phyloP scores from a whole-genome alignment of 164 flowering plant species.

The Aristolochia contorta region DNA sequence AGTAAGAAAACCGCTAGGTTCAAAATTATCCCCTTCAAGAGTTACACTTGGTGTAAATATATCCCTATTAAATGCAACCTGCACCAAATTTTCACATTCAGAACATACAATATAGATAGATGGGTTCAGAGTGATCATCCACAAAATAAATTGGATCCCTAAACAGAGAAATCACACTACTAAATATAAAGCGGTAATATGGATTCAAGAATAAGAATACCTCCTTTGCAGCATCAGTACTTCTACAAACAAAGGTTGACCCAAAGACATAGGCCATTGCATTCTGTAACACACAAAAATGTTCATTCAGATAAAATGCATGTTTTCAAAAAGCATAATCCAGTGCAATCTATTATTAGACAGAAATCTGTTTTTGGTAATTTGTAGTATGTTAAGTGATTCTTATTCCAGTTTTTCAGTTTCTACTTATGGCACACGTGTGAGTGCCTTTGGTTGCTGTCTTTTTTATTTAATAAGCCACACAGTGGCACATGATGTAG shows the following conservation, averaged over 20 bases:
- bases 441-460: too few species aligned
- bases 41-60: constrained; percentile 66
- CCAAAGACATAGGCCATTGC: constrained; percentile 97
- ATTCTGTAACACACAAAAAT: constrained; percentile 36
- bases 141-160: too few species aligned
- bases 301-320: too few species aligned
- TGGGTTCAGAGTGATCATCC: not conserved
- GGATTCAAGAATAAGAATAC: constrained; percentile 21
- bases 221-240: constrained; percentile 78
- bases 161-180: not conserved
- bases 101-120: not conserved
- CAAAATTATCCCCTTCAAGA: constrained; percentile 93
- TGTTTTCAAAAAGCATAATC: too few species aligned
- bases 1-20: constrained; percentile 91
- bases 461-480: too few species aligned
- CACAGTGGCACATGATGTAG: too few species aligned
- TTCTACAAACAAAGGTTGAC: constrained; percentile 89
- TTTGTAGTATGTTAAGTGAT: too few species aligned
- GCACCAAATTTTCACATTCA: not conserved
- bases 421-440: too few species aligned
- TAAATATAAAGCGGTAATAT: not conserved
- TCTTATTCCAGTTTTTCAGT: too few species aligned
- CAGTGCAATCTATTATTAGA: too few species aligned
- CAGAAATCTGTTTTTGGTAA: too few species aligned
- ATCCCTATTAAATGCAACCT: constrained; percentile 83